Evolutionary conservation across 2,329 filamentous ascomycete species (phyloP), one percentile per base, ranked within the genome.

Genomic region (Myriosclerotinia scirpicola): DNA sequence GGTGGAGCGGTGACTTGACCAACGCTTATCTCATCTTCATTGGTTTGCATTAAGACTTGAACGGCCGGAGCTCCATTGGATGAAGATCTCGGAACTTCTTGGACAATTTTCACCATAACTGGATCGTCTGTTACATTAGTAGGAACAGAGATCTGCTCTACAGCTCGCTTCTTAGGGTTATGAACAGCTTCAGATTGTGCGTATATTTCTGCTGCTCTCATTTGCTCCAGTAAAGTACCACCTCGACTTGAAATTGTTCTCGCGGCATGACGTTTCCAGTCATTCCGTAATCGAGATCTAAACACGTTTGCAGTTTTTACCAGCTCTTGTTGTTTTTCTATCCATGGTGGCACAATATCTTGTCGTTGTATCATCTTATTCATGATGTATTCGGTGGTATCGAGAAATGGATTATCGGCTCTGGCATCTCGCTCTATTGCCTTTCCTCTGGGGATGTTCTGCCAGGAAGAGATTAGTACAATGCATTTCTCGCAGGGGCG

Each of bases 351-450:
- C 0, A 96, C 92, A 68, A 98, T 91, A 26, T 97, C 93, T 78
- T 99, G 95, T 67, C 90, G 90, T 79, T 97, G 91, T 70, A 99
- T 97, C 81, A 98, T 97, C 79, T 96, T 95, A 79, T 99, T 98
- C 90, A 98, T 90, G 73, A 98, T 91, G 77, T 97, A 97, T 78
- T 98, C 94, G 0, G 95, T 98, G 0, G 94, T 98, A 75, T 98
- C 92, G 67, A 98, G 87, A 74, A 96, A 98, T 0, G 95, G 93
- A 72, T 90, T 96, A 72, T 89, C 90, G 0, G 91, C 90, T 71
- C 91, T 88, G 61, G 91, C 81, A 72, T 98, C 93, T n/a, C 90
- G 81, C 76, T 93, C 86, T n/a, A 94, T 83, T 7, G 87, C 88
- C 72, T 90, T 90, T 0, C 94, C 94, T 2, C 93, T 84, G 9